Conservation (phyloP, 2,329 filamentous ascomycete genomes). For the Ascochyta clinopodiicola region DNA sequence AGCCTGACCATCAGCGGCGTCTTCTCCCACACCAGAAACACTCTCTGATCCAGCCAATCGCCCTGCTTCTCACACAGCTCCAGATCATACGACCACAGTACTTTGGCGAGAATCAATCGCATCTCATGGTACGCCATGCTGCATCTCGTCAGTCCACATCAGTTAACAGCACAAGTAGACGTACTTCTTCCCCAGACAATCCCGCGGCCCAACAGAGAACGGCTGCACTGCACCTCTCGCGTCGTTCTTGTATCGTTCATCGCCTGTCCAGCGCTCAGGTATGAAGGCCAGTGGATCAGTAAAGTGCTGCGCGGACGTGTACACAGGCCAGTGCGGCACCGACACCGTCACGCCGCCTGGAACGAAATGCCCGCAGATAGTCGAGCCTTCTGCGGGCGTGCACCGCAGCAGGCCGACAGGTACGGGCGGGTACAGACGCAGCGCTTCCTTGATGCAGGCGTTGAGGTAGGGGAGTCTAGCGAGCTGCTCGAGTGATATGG, state of each 20-base stretch:
- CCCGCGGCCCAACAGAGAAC: constrained; percentile 54
- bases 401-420: constrained; percentile 43
- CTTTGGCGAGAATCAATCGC: constrained; percentile 49
- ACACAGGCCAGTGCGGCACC: constrained; percentile 30
- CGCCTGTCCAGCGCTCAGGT: constrained; percentile 52
- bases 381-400: constrained; percentile 45
- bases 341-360: constrained; percentile 33
- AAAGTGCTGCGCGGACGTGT: constrained; percentile 41
- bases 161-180: constrained; percentile 10
- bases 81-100: constrained; percentile 50
- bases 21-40: constrained; percentile 49
- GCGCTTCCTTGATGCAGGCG: constrained; percentile 51
- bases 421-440: constrained; percentile 53
- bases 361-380: constrained; percentile 46
- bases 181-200: constrained; percentile 49
- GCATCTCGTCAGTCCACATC: constrained; percentile 7
- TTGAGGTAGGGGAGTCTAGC: constrained; percentile 46
- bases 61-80: constrained; percentile 36
- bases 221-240: constrained; percentile 49
- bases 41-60: constrained; percentile 41
- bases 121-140: constrained; percentile 52
- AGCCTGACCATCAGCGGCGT: constrained; percentile 27
- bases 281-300: constrained; percentile 43
- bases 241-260: constrained; percentile 32
- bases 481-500: constrained; percentile 45